Base-by-base conservation (phyloP, 2,329 filamentous ascomycete species). In the Hypoxylon sp. region DNA sequence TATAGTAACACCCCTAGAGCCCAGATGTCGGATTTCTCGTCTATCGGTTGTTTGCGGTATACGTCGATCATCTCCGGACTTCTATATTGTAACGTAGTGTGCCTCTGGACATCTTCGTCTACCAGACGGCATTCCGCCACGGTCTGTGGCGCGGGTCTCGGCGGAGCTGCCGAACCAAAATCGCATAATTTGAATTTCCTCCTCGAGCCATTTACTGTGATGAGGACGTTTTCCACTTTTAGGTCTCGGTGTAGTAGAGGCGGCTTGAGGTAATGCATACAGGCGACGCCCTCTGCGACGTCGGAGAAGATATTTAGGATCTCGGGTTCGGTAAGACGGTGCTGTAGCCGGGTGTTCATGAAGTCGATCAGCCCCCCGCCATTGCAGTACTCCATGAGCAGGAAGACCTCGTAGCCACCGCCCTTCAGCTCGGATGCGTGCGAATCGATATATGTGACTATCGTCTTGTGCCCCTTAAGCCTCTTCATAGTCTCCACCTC, bases 401-500 rank as follows among this genome's bases (percentile, higher is more conserved):
- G 79, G 74, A 99, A 99, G 61, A 99, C 95, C 82, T 99, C 95
- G 78, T 97, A 99, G 61, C 95, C 95, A 43, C 94, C 94, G 53
- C 91, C 93, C 72, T 92, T 90, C 72, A 98, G 82, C 79, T 98
- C 94, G 15, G 93, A 97, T 37, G 95, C 95, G 79, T 99, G 95
- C 69, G 94, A 98, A 82, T 99, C 95, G 77, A 98, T 94, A 80
- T 99, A 99, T 62, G 91, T 97, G 73, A 99, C 95, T 75, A 99
- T 98, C 72, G 95, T 91, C 67, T 89, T 89, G 84, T 98, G 95
- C 59, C 95, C 95, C 83, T 97, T 97, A 72, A 99, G 85, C 79
- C 95, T 94, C 88, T 99, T 99, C 95, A 99, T 99, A 13, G 95
- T 99, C 82, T 99, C 95, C 71, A 99, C 95, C 84, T 99, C 95